Evolutionary conservation across 108 stramenopile genomes (phyloP).

Genomic region (Cyclotella atomus): DNA sequence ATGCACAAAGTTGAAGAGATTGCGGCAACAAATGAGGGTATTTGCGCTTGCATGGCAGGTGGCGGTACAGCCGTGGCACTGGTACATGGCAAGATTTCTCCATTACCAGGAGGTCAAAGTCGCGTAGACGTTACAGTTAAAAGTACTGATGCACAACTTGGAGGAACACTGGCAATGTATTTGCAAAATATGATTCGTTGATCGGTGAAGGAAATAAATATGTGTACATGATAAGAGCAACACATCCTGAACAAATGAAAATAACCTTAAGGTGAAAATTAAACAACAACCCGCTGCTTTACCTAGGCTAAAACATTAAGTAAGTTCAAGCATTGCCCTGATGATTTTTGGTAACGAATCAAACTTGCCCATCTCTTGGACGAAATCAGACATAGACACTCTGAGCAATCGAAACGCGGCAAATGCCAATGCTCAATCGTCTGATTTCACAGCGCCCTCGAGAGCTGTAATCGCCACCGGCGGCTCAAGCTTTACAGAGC

Average conservation of each 20-base stretch:
- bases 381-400: background rate
- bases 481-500: background rate
- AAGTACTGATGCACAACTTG: constrained; percentile 70
- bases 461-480: background rate
- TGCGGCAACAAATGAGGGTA: constrained; percentile 85
- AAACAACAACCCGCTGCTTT: background rate
- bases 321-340: background rate
- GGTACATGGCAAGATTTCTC: constrained; percentile 84
- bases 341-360: background rate
- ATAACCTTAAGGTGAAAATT: background rate
- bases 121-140: constrained; percentile 83
- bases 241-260: background rate
- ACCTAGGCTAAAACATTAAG: background rate
- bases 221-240: too few relatives aligned
- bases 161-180: constrained; percentile 73
- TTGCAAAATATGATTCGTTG: constrained; percentile 73
- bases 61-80: constrained; percentile 70
- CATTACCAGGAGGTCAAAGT: constrained; percentile 51
- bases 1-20: constrained; percentile 88
- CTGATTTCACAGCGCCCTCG: background rate
- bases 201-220: too few relatives aligned
- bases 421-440: background rate
- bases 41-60: constrained; percentile 82
- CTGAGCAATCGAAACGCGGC: background rate
- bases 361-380: background rate